phyloP scores from a whole-genome alignment of 139 green algal species.

The Zygnema circumcarinatum region DNA sequence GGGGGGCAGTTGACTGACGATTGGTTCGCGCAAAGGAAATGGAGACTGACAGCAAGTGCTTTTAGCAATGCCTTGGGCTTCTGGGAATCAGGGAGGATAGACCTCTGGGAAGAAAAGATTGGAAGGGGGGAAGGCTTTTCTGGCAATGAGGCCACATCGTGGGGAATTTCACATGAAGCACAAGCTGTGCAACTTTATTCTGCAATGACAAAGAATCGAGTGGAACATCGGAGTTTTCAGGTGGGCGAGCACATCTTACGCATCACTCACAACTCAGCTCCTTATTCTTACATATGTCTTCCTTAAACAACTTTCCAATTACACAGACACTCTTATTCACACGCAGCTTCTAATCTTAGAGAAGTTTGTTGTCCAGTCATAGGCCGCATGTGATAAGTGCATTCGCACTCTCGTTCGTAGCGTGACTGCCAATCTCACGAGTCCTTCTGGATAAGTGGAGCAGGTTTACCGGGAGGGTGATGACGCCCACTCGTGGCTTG shows the following conservation, averaged over 20 bases:
- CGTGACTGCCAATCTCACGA: too few species aligned
- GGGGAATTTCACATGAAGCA: conserved; percentile 66
- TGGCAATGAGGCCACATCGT: conserved; percentile 76
- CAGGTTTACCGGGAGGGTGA: conserved; percentile 1
- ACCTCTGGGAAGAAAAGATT: conserved; percentile 82
- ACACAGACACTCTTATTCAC: neutral
- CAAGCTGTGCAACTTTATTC: conserved; percentile 67
- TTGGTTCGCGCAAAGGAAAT: conserved; percentile 66
- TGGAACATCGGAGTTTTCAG: conserved; percentile 32
- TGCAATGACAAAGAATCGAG: conserved; percentile 55
- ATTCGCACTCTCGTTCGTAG: too few species aligned
- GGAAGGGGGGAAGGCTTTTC: conserved; percentile 67
- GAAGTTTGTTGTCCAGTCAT: neutral
- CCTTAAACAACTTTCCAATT: neutral
- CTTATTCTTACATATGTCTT: neutral
- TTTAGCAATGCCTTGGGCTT: conserved; percentile 63
- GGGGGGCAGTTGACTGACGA: conserved; percentile 62
- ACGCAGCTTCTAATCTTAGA: neutral
- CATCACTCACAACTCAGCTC: neutral
- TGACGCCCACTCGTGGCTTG: conserved; percentile 49
- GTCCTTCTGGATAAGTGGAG: too few species aligned
- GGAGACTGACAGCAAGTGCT: conserved; percentile 67
- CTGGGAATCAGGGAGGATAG: conserved; percentile 60
- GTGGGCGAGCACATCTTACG: neutral
- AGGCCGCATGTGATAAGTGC: neutral